These are phyloP conservation scores for Bretziella fagacearum DNA, from an alignment of 2,329 filamentous ascomycete genomes.

Conservation along the genomic window DNA sequence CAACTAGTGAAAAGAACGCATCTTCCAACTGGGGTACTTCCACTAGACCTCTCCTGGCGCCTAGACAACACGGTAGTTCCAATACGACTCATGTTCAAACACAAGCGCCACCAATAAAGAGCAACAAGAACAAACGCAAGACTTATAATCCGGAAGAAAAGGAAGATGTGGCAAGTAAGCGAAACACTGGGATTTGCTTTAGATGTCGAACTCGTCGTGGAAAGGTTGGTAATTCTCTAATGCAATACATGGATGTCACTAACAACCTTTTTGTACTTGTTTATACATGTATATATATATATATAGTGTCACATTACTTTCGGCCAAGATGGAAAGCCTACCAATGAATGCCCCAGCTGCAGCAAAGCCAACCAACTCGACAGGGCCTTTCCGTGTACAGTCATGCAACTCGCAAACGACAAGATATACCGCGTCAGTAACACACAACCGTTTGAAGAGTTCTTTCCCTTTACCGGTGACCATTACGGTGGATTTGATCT, in stretches of 20 bases:
- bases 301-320: background rate
- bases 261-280: no score
- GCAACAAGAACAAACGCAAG: background rate
- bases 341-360: background rate
- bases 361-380: background rate
- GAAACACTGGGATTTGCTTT: background rate
- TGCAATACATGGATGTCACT: no score
- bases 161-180: background rate
- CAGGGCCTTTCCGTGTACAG: background rate
- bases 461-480: background rate
- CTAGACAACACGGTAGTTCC: no score
- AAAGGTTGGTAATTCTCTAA: background rate
- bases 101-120: no score
- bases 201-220: background rate
- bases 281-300: no score
- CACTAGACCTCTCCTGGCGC: no score
- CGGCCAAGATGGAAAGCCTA: background rate
- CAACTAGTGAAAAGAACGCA: no score
- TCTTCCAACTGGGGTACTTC: no score
- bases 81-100: no score
- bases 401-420: background rate
- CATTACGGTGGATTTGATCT: background rate
- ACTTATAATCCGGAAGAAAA: background rate
- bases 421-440: slow-evolving; percentile 1
- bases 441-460: background rate